Percentiles rank a stretch among this genome's conserved stretches.
phyloP scores from a whole-genome alignment of 129 eudicot species.

The Oenanthe sinensis region DNA sequence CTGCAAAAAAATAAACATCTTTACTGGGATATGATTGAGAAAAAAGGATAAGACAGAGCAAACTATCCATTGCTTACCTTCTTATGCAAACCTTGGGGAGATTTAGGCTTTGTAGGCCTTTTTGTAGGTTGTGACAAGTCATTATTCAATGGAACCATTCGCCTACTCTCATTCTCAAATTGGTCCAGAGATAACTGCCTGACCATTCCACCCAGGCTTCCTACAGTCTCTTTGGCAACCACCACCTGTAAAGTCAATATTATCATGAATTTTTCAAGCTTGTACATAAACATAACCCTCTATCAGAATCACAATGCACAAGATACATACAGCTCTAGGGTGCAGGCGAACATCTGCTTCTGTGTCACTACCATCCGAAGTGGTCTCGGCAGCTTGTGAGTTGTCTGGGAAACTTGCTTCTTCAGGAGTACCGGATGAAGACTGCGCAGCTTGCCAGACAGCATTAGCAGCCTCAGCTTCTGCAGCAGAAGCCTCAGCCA shows the following conservation, averaged over 20 bases:
- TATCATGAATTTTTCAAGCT: neutral
- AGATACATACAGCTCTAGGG: slow-evolving; percentile 86
- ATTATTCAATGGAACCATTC: slow-evolving; percentile 73
- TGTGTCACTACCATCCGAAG: slow-evolving; percentile 79
- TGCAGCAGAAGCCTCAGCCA: slow-evolving; percentile 93
- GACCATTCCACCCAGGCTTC: slow-evolving; percentile 92
- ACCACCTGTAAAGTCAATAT: slow-evolving; percentile 57
- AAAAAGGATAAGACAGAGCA: neutral
- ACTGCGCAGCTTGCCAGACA: slow-evolving; percentile 94
- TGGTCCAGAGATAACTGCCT: slow-evolving; percentile 92
- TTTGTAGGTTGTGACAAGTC: slow-evolving; percentile 61
- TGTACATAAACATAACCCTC: slow-evolving; percentile 4
- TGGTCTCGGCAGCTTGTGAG: slow-evolving; percentile 59
- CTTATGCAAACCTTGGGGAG: slow-evolving; percentile 96
- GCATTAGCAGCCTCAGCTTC: slow-evolving; percentile 93
- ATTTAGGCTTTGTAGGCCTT: slow-evolving; percentile 64
- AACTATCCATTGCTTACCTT: slow-evolving; percentile 43
- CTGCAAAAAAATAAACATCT: neutral
- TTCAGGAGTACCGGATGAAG: slow-evolving; percentile 60
- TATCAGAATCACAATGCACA: neutral
- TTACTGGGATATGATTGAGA: neutral
- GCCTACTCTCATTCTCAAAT: slow-evolving; percentile 94
- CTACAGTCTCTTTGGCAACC: slow-evolving; percentile 91
- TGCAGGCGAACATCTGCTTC: slow-evolving; percentile 90
- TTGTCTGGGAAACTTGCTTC: slow-evolving; percentile 54